Conservation (phyloP, 345 rosid species). For the Eucalyptus virginea region DNA sequence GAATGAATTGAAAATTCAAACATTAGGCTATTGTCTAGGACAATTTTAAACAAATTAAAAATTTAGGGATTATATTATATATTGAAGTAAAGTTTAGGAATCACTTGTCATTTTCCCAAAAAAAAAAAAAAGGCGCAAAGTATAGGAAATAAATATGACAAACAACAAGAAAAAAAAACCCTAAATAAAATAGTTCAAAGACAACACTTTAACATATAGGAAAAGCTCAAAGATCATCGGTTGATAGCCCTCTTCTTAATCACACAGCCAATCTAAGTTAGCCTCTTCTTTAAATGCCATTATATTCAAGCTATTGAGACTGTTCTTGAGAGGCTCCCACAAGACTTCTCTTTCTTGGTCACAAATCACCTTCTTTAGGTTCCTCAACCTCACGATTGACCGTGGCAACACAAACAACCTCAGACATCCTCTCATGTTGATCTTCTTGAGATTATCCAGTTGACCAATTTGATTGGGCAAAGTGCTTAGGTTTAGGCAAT, state of each 20-base stretch:
- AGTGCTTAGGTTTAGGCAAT: constrained; percentile 11
- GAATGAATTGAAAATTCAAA: too few relatives aligned
- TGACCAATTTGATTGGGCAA: constrained; percentile 33
- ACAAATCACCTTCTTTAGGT: too few relatives aligned
- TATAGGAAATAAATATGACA: accelerated
- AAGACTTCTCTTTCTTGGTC: too few relatives aligned
- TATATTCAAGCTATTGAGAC: neutral
- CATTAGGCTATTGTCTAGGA: too few relatives aligned
- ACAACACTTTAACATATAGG: too few relatives aligned
- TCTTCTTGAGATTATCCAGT: constrained; percentile 16
- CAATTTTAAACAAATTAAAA: too few relatives aligned
- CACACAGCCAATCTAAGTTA: neutral
- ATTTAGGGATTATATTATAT: accelerated
- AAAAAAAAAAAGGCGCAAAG: too few relatives aligned
- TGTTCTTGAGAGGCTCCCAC: too few relatives aligned
- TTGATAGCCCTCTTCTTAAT: accelerated
- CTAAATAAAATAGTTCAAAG: too few relatives aligned
- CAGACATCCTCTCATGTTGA: constrained; percentile 36
- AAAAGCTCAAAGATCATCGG: accelerated
- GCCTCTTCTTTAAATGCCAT: neutral
- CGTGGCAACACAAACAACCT: neutral
- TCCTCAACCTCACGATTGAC: too few relatives aligned
- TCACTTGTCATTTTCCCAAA: too few relatives aligned
- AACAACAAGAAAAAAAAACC: accelerated
- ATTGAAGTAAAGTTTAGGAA: accelerated